Evolutionary conservation across 106 monocot species (phyloP).

Genomic region (Dendrobium officinale): DNA sequence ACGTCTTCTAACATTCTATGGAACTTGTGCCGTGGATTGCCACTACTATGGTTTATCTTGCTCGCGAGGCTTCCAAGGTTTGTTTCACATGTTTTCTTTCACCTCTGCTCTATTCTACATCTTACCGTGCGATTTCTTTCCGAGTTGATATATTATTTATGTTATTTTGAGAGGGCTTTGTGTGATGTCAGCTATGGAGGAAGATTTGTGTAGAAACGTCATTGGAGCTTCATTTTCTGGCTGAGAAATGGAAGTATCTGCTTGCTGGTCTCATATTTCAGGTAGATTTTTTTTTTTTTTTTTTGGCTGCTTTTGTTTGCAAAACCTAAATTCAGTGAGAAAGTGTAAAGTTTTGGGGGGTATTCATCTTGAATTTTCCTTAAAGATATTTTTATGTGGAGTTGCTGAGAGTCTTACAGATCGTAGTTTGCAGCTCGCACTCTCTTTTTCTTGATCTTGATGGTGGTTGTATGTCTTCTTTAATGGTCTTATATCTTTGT

Average conservation of each 20-base stretch:
- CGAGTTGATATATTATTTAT: neutral
- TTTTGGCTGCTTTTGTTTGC: neutral
- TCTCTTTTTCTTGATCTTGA: neutral
- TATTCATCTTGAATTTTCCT: neutral
- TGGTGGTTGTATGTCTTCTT: neutral
- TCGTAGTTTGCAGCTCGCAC: neutral
- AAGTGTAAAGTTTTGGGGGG: neutral
- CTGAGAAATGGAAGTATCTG: constrained; percentile 18
- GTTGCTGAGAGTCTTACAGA: neutral
- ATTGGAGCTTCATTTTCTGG: constrained; percentile 8
- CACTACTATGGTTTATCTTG: constrained; percentile 7
- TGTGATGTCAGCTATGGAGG: constrained; percentile 13
- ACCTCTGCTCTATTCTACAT: neutral
- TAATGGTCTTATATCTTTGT: neutral
- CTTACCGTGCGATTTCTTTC: neutral
- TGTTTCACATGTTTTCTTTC: neutral
- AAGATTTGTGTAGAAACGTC: constrained; percentile 5
- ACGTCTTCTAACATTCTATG: neutral
- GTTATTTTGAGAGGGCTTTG: neutral
- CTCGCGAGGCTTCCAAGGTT: constrained; percentile 16
- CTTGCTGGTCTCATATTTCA: constrained; percentile 11
- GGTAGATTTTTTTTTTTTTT: neutral
- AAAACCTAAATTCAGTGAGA: neutral
- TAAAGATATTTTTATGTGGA: neutral
- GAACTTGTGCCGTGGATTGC: neutral